Conservation (phyloP, 306 rosid species). For the Quillaja saponaria region DNA sequence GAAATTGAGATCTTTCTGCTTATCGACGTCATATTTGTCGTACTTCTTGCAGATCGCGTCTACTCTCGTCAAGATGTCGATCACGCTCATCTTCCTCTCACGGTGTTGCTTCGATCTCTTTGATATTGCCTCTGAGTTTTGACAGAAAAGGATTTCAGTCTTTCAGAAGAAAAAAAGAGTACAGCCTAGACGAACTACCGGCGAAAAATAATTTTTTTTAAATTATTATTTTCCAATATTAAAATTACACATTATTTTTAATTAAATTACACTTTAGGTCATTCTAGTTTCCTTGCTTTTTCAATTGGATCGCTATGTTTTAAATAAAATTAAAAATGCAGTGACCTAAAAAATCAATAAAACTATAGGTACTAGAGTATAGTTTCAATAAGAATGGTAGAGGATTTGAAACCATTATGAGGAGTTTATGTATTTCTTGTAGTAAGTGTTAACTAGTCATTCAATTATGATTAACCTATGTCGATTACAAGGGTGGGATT, state of each 20-base stretch:
- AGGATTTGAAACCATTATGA: too few species aligned
- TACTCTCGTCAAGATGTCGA: constrained; percentile 89
- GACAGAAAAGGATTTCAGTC: constrained; percentile 17
- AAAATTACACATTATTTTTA: too few species aligned
- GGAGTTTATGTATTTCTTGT: too few species aligned
- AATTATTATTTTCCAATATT: not conserved
- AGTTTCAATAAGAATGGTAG: too few species aligned
- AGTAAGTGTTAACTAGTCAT: too few species aligned
- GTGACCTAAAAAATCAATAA: not conserved
- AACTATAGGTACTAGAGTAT: too few species aligned
- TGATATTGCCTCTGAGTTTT: constrained; percentile 1
- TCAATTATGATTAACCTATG: too few species aligned
- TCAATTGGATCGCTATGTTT: too few species aligned
- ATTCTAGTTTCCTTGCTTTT: too few species aligned
- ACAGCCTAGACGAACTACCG: not conserved
- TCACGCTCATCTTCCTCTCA: constrained; percentile 88
- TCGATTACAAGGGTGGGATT: too few species aligned
- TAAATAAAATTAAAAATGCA: not conserved
- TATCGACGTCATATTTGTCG: constrained; percentile 86
- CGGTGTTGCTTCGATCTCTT: constrained; percentile 24
- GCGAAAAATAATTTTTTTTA: not conserved
- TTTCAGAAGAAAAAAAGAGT: not conserved
- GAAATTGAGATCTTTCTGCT: constrained; percentile 71
- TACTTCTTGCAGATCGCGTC: constrained; percentile 94
- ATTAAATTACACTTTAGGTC: too few species aligned